Evolutionary conservation across 2,329 filamentous ascomycete genomes (phyloP).

Genomic region (Penicillium concentricum): DNA sequence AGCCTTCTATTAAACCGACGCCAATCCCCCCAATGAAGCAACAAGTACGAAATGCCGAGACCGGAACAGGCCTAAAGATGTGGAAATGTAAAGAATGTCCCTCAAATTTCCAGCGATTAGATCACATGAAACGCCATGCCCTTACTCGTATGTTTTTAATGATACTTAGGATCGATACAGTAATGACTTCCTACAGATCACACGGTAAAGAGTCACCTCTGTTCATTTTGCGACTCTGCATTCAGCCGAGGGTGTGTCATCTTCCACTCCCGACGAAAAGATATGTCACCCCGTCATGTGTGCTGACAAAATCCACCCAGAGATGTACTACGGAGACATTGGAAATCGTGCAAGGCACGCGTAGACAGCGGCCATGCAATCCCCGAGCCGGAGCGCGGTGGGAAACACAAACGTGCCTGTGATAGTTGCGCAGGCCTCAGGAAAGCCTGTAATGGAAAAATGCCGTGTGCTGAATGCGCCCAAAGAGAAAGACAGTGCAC

Average conservation of each 20-base stretch:
- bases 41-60: constrained; percentile 3
- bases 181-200: constrained; percentile 17
- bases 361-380: constrained; percentile 19
- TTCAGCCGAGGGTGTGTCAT: constrained; percentile 29
- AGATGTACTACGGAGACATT: constrained; percentile 29
- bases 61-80: constrained; percentile 1
- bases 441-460: constrained; percentile 26
- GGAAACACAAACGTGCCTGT: constrained; percentile 32
- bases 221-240: constrained; percentile 25
- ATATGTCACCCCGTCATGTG: neutral
- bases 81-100: constrained; percentile 29
- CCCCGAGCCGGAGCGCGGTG: constrained; percentile 23
- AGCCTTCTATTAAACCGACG: constrained; percentile 5
- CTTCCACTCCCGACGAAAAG: neutral
- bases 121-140: constrained; percentile 29
- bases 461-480: constrained; percentile 25
- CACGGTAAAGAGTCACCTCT: constrained; percentile 17
- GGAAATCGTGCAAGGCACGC: constrained; percentile 29
- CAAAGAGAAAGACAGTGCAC: constrained; percentile 22
- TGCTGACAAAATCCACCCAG: constrained; percentile 7
- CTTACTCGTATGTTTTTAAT: constrained; percentile 22
- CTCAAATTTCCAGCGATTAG: constrained; percentile 25
- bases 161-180: neutral
- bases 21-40: constrained; percentile 9
- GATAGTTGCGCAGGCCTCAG: constrained; percentile 29